Conservation (phyloP, 1,139 yeast genomes). For the Pichia sp. region DNA sequence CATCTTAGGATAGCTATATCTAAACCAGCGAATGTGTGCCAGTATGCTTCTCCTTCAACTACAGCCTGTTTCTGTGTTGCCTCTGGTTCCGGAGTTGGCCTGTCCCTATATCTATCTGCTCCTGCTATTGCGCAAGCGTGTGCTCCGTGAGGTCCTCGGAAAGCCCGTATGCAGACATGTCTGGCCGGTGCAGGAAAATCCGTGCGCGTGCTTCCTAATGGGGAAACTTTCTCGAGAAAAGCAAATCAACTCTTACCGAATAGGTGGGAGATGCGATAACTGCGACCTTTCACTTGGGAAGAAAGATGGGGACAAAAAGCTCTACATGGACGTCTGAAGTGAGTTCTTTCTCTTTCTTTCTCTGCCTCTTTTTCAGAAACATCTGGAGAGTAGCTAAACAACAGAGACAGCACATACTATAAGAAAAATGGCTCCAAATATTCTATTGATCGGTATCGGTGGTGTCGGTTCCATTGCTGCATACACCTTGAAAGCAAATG, state of each 20-base stretch:
- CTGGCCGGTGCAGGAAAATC: background rate
- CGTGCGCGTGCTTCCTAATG: background rate
- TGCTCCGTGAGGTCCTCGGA: background rate
- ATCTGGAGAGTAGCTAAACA: too few species aligned
- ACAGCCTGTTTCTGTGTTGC: too few species aligned
- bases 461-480: constrained; percentile 76
- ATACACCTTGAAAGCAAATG: constrained; percentile 48
- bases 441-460: constrained; percentile 63
- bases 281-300: background rate
- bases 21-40: too few species aligned
- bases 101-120: too few species aligned
- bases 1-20: too few species aligned
- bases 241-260: background rate
- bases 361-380: background rate
- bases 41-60: too few species aligned
- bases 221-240: background rate
- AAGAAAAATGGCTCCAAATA: constrained; percentile 30
- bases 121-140: background rate
- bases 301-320: too few species aligned
- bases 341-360: too few species aligned
- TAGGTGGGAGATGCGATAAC: background rate
- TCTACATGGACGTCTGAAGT: too few species aligned
- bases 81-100: too few species aligned
- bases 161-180: background rate
- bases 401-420: too few species aligned